phyloP scores from a whole-genome alignment of 1,139 yeast genomes.

The Geotrichum candidum region DNA sequence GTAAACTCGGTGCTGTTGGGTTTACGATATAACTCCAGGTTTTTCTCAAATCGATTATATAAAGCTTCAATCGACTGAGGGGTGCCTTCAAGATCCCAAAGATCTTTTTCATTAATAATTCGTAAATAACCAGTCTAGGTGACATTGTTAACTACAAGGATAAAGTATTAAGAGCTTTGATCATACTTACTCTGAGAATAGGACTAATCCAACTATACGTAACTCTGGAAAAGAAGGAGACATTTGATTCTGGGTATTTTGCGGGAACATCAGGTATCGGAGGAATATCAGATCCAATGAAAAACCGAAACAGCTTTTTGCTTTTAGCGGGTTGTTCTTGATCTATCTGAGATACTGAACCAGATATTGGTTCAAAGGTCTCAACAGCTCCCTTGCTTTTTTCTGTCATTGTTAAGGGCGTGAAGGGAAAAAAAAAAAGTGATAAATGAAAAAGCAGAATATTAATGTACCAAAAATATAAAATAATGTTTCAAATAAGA shows the following conservation, averaged over 20 bases:
- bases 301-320: neutral
- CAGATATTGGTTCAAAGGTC: neutral
- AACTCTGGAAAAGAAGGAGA: neutral
- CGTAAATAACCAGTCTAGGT: conserved; percentile 52
- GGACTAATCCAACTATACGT: conserved; percentile 5
- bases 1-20: conserved; percentile 28
- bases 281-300: neutral
- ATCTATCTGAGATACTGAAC: neutral
- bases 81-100: conserved; percentile 49
- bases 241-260: conserved; percentile 3
- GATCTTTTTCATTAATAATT: conserved; percentile 57
- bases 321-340: neutral
- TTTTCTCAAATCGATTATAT: conserved; percentile 37
- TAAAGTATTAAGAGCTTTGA: neutral
- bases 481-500: too few relatives aligned
- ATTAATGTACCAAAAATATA: neutral
- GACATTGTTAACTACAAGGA: neutral
- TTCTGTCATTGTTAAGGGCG: neutral
- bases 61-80: conserved; percentile 46
- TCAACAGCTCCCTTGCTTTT: neutral
- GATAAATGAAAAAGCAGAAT: neutral
- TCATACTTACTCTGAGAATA: neutral
- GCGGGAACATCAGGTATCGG: neutral
- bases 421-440: neutral
- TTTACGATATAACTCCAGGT: conserved; percentile 38